Evolutionary conservation across 2,329 filamentous ascomycete genomes (phyloP), one percentile per base, ranked within the genome.

Genomic region (Fusarium buharicum): DNA sequence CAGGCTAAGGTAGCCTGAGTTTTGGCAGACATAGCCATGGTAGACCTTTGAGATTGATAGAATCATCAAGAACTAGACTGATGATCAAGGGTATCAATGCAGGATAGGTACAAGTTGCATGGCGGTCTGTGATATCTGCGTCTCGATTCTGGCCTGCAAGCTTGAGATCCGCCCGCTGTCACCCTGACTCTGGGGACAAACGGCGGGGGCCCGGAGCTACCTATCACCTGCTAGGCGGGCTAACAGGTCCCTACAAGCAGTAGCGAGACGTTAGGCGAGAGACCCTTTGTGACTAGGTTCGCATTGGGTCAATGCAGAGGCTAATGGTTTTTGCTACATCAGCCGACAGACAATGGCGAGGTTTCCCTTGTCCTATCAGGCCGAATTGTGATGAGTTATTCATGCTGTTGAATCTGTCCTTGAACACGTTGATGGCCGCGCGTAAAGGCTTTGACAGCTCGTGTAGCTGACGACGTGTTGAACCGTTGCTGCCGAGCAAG

Each of bases 181-280:
- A 52, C 37, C 58, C 44, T 37, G 36, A 22, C 34, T 22, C 39
- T 14, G 28, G 30, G 46, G 17, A 46, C 28, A 30, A 3, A 30
- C 4, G 8, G 28, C 28, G 28, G 28, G 28, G n/a, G n/a, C n/a
- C n/a, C n/a, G 28, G 28, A 30, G 31, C 33, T 39, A n/a, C n/a
- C 39, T 48, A 44, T 43, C 30, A 46, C 14, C 28, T 38, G 39
- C 44, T 36, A 30, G 45, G 16, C 50, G 24, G 24, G 5, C 55
- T 54, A n/a, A 44, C 31, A 50, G 44, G 45, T 66, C 55, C 64
- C 56, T 64, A 55, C 50, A 48, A 48, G 56, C 64, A 65, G 61
- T 64, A 64, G 62, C 55, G 56, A 57, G 56, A 22, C 27, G 56
- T 39, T 46, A 47, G 45, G 55, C 50, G 40, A 49, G 40, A 49